phyloP scores from a whole-genome alignment of 768 basidiomycete species.

The Naganishia vaughanmartiniae region DNA sequence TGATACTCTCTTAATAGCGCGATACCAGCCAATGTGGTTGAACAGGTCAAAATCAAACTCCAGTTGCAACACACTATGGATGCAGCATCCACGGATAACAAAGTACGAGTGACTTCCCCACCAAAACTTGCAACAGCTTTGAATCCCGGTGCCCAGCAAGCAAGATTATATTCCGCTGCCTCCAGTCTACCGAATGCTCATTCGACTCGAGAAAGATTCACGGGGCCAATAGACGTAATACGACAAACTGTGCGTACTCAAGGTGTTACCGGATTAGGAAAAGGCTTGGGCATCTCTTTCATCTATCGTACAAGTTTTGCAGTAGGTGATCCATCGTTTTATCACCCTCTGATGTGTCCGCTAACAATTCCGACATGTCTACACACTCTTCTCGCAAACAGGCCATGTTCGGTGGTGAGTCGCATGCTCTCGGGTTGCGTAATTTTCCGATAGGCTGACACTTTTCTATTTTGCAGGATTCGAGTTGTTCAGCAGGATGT shows the following conservation, averaged over 20 bases:
- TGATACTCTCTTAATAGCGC: slow-evolving; percentile 55
- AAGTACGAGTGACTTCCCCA: neutral
- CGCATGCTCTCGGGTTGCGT: slow-evolving; percentile 26
- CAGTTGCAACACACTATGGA: slow-evolving; percentile 45
- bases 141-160: neutral
- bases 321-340: slow-evolving; percentile 23
- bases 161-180: slow-evolving; percentile 51
- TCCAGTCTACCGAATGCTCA: slow-evolving; percentile 65
- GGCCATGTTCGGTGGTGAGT: slow-evolving; percentile 68
- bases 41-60: slow-evolving; percentile 67
- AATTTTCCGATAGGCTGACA: neutral
- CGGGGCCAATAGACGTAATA: slow-evolving; percentile 51
- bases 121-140: neutral
- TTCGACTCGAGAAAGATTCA: slow-evolving; percentile 49
- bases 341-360: neutral
- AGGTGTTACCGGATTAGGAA: slow-evolving; percentile 69
- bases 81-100: slow-evolving; percentile 14
- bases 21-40: slow-evolving; percentile 70
- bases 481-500: slow-evolving; percentile 64
- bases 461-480: slow-evolving; percentile 35
- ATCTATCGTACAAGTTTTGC: slow-evolving; percentile 72
- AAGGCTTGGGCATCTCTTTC: slow-evolving; percentile 70
- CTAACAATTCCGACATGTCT: neutral
- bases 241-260: slow-evolving; percentile 64
- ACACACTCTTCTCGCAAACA: neutral